Evolutionary conservation across 495 filamentous ascomycete genomes (phyloP).

Genomic region (Hypoxylon subgilvum): DNA sequence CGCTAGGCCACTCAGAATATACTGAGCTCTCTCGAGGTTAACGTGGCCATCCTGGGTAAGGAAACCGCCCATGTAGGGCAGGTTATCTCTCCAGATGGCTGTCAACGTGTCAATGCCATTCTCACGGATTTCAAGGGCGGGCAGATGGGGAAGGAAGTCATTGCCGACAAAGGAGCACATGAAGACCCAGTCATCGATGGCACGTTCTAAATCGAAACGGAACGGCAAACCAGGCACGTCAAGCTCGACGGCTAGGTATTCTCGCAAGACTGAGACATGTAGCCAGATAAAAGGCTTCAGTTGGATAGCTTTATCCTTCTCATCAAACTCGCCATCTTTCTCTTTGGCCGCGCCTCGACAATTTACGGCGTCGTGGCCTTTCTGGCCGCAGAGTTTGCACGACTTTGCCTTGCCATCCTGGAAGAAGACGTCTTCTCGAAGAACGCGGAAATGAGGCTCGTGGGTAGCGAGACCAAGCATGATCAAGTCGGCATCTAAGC

Average conservation of each 20-base stretch:
- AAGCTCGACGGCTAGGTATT: constrained; percentile 92
- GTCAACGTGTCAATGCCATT: constrained; percentile 96
- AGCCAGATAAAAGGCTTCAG: constrained; percentile 98
- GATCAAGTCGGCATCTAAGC: constrained; percentile 95
- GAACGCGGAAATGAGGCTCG: constrained; percentile 94
- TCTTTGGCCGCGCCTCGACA: constrained; percentile 84
- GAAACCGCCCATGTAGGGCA: constrained; percentile 91
- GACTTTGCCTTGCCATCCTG: constrained; percentile 80
- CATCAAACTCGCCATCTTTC: constrained; percentile 82
- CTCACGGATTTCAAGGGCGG: constrained; percentile 94
- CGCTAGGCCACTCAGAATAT: constrained; percentile 85
- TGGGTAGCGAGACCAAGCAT: constrained; percentile 98
- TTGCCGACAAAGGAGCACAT: constrained; percentile 99
- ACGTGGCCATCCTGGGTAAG: constrained; percentile 93
- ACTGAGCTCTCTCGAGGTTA: constrained; percentile 82
- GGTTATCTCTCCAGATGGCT: constrained; percentile 92
- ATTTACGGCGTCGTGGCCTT: constrained; percentile 82
- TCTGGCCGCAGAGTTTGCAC: constrained; percentile 87
- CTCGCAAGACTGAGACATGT: constrained; percentile 86
- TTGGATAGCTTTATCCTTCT: constrained; percentile 72
- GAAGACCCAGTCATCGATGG: constrained; percentile 99
- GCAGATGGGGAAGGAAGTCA: constrained; percentile 96
- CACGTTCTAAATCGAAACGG: constrained; percentile 87
- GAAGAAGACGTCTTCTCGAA: constrained; percentile 96
- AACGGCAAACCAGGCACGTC: constrained; percentile 76